Base-by-base conservation (phyloP, 2,329 filamentous ascomycete genomes). In the Phialophora chinensis region DNA sequence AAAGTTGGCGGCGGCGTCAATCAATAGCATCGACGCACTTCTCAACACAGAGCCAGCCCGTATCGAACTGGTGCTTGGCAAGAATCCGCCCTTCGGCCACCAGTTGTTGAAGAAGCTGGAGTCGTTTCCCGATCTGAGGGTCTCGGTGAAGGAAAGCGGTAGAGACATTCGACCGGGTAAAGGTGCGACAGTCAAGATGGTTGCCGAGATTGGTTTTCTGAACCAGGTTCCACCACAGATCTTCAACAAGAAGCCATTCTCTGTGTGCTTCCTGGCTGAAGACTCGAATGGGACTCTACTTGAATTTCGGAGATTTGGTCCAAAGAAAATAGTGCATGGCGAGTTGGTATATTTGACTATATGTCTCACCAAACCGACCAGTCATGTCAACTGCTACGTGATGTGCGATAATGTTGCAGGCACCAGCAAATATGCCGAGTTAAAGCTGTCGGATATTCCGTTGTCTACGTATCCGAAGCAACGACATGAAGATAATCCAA, bases 401-500 rank as follows among this genome's bases (percentile, higher is more conserved):
- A 91, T 91, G 76, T 98, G 93, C 71, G 94, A 97, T 78, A 89
- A 92, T 52, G 90, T 98, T 72, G 91, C 86, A 67, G 86, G 86
- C 11, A 88, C 87, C 11, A 76, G 84, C 73, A 81, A 83, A 67
- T 78, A 80, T 66, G 86, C 85, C 6, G 81, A 82, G 27, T 67
- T 88, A 11, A 82, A 81, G 60, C 83, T 83, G 4, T 77, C 29
- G 7, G 63, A 82, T 44, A 74, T 89, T 25, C 79, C 82, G 14
- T 65, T 75, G 10, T 79, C 78, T 1, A 73, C 79, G 50, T 87
- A 85, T 73, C 79, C 78, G 38, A 60, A 62, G 44, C 33, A 50
- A 44, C 58, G 53, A n/a, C 58, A 31, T 14, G 52, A 49, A 29
- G 72, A 78, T 66, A 14, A 20, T 44, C 5, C 35, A 17, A 17